Evolutionary conservation across 331 rosid species (phyloP).

Genomic region (Spiraea crenata): DNA sequence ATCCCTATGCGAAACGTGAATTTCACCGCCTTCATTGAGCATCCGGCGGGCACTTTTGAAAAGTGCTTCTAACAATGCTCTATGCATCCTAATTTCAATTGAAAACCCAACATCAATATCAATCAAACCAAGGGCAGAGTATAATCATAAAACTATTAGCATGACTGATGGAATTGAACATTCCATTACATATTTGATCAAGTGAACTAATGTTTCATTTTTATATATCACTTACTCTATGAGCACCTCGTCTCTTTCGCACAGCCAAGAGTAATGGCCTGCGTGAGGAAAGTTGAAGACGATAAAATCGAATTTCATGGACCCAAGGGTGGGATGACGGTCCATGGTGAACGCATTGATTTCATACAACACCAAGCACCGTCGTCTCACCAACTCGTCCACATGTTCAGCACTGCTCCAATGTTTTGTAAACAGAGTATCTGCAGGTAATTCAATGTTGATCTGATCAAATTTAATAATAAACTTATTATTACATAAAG

Average conservation of each 20-base stretch:
- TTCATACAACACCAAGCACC: slow-evolving; percentile 28
- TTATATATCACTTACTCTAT: slow-evolving; percentile 8
- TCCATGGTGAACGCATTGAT: slow-evolving; percentile 32
- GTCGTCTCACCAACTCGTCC: slow-evolving; percentile 21
- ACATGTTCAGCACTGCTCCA: neutral
- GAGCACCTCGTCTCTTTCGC: neutral
- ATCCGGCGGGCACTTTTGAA: slow-evolving; percentile 24
- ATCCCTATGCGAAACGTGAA: slow-evolving; percentile 40
- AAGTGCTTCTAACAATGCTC: slow-evolving; percentile 21
- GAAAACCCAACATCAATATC: neutral
- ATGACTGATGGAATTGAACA: neutral
- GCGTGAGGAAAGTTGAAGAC: slow-evolving; percentile 46
- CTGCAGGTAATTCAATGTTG: neutral
- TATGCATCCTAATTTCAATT: slow-evolving; percentile 24
- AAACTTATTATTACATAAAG: neutral
- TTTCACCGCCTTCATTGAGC: slow-evolving; percentile 33
- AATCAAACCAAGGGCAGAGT: neutral
- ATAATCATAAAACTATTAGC: neutral
- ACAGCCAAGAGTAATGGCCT: slow-evolving; percentile 23
- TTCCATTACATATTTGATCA: neutral
- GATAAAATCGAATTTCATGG: slow-evolving; percentile 22
- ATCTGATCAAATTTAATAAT: neutral
- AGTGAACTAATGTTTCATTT: neutral
- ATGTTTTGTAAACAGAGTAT: neutral
- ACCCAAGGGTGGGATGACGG: slow-evolving; percentile 12